Conservation (phyloP, 495 filamentous ascomycete genomes). For the Talaromyces proteolyticus region DNA sequence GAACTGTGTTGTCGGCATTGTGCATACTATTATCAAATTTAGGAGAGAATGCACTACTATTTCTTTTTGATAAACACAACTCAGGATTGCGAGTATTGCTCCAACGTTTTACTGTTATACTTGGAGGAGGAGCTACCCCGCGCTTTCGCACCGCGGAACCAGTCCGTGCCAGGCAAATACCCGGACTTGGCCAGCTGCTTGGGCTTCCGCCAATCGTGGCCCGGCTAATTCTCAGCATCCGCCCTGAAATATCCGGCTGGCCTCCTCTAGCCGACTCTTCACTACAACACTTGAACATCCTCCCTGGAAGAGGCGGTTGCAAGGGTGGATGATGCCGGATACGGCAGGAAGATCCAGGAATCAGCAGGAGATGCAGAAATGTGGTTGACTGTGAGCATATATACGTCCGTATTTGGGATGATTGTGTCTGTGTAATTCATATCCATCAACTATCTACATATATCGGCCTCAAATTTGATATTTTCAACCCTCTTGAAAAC, state of each 20-base stretch:
- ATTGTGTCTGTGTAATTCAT: no score
- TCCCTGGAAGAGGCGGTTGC: background rate
- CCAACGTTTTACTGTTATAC: background rate
- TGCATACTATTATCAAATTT: background rate
- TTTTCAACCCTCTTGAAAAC: no score
- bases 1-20: constrained; percentile 54
- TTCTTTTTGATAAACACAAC: background rate
- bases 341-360: background rate
- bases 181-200: background rate
- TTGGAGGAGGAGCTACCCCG: background rate
- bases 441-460: no score
- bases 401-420: no score
- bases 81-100: background rate
- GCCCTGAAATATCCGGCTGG: constrained; percentile 3
- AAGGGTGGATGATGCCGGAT: constrained; percentile 3
- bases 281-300: background rate
- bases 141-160: background rate
- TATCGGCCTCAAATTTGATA: no score
- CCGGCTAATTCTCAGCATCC: background rate
- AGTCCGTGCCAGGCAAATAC: background rate
- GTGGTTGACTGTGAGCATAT: no score
- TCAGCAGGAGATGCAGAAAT: background rate
- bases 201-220: background rate
- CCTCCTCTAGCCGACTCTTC: constrained; percentile 3
- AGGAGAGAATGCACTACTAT: background rate